These are phyloP conservation scores for Orbilia oligospora DNA, from an alignment of 2,329 filamentous ascomycete genomes.

Conservation along the genomic window DNA sequence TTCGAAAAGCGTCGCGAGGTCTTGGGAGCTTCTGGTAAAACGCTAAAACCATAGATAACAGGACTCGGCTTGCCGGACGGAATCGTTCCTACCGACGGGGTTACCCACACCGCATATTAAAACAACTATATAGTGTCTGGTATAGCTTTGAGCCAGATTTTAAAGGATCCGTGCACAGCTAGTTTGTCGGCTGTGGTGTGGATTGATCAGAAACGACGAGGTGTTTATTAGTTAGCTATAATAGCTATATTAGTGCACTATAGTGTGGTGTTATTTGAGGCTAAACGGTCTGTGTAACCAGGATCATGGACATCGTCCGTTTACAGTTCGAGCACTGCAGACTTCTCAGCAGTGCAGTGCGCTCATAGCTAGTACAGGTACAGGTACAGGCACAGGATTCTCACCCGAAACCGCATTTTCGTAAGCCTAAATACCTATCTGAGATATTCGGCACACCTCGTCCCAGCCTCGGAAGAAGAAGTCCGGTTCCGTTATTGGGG, in stretches of 20 bases:
- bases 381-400: too few species aligned
- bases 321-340: neutral
- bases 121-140: constrained; percentile 43
- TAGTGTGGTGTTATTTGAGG: constrained; percentile 48
- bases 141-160: constrained; percentile 52
- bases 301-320: constrained; percentile 28
- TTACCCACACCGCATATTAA: constrained; percentile 59
- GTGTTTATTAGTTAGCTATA: constrained; percentile 16
- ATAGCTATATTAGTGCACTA: too few species aligned
- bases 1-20: too few species aligned
- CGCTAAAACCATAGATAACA: constrained; percentile 14
- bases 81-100: constrained; percentile 59
- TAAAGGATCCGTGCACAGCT: constrained; percentile 58
- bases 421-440: constrained; percentile 22
- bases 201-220: constrained; percentile 27
- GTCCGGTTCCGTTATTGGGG: constrained; percentile 34
- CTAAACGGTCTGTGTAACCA: constrained; percentile 59
- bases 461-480: constrained; percentile 56
- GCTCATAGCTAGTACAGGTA: too few species aligned
- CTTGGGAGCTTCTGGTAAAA: constrained; percentile 24
- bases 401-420: constrained; percentile 9
- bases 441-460: constrained; percentile 29
- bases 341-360: neutral
- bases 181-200: constrained; percentile 35
- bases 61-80: constrained; percentile 44